Evolutionary conservation across 345 rosid species (phyloP).

Genomic region (Linum usitatissimum): DNA sequence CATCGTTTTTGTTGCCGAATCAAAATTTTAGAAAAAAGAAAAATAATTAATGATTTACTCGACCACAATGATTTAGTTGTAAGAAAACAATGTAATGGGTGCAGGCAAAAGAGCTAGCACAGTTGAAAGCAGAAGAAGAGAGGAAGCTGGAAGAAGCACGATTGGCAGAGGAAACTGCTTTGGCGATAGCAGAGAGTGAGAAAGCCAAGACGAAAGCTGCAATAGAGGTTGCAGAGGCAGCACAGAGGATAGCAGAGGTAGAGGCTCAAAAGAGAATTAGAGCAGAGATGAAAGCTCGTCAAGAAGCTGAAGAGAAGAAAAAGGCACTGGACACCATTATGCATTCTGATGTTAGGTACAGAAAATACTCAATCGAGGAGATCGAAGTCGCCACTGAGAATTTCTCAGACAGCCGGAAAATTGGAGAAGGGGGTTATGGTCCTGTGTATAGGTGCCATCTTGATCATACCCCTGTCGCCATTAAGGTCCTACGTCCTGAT

Average conservation of each 20-base stretch:
- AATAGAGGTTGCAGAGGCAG: slow-evolving; percentile 76
- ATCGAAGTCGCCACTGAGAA: slow-evolving; percentile 74
- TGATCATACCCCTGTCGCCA: slow-evolving; percentile 82
- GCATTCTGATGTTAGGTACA: slow-evolving; percentile 48
- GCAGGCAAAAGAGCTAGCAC: slow-evolving; percentile 67
- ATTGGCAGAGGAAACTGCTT: slow-evolving; percentile 65
- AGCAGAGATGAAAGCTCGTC: slow-evolving; percentile 72
- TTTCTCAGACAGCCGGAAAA: slow-evolving; percentile 49
- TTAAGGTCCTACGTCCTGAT: slow-evolving; percentile 74
- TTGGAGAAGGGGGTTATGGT: slow-evolving; percentile 95
- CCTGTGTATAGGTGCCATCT: slow-evolving; percentile 70
- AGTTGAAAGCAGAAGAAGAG: slow-evolving; percentile 77
- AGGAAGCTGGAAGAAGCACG: slow-evolving; percentile 61
- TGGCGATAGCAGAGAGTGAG: slow-evolving; percentile 68
- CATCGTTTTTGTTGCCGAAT: too few species aligned
- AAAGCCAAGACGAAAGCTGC: slow-evolving; percentile 76
- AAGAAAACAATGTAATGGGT: too few species aligned
- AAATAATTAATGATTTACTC: too few species aligned
- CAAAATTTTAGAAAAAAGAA: too few species aligned
- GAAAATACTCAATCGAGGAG: slow-evolving; percentile 72
- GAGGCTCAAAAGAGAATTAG: slow-evolving; percentile 57
- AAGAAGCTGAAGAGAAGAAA: slow-evolving; percentile 59
- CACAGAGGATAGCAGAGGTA: slow-evolving; percentile 65
- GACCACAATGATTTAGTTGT: too few species aligned
- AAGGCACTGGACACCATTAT: slow-evolving; percentile 51